Evolutionary conservation across 768 basidiomycete genomes (phyloP).

Genomic region (Suillus discolor): DNA sequence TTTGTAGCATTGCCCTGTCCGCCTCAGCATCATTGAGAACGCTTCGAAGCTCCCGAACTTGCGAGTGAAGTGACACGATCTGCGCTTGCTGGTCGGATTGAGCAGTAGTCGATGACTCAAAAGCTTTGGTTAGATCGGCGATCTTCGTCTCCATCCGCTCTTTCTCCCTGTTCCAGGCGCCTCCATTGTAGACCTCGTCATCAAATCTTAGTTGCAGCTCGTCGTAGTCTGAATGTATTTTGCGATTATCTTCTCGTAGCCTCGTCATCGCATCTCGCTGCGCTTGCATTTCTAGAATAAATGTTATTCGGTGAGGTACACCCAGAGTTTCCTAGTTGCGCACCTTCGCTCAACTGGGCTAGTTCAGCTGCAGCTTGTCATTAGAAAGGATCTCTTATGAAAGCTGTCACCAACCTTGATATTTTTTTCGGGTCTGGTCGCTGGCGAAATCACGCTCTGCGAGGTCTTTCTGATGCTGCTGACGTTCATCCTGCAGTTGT

Average conservation of each 20-base stretch:
- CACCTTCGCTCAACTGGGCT: slow-evolving; percentile 80
- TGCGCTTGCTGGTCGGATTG: slow-evolving; percentile 85
- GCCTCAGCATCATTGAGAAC: slow-evolving; percentile 87
- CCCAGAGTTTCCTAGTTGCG: slow-evolving; percentile 11
- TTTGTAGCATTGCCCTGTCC: slow-evolving; percentile 76
- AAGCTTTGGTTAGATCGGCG: slow-evolving; percentile 69
- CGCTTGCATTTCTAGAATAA: slow-evolving; percentile 64
- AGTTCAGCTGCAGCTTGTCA: slow-evolving; percentile 56
- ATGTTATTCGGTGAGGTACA: background rate
- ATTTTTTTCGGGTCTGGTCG: slow-evolving; percentile 84
- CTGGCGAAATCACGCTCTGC: slow-evolving; percentile 75
- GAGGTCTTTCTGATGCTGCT: slow-evolving; percentile 80
- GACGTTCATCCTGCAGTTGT: slow-evolving; percentile 77
- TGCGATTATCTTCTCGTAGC: slow-evolving; percentile 79
- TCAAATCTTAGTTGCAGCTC: slow-evolving; percentile 74
- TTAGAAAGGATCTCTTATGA: slow-evolving; percentile 5
- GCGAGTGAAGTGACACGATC: slow-evolving; percentile 81
- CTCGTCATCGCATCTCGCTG: slow-evolving; percentile 77
- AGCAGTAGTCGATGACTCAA: slow-evolving; percentile 68
- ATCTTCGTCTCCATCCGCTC: slow-evolving; percentile 87
- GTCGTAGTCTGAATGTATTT: slow-evolving; percentile 74
- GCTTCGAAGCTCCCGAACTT: slow-evolving; percentile 79
- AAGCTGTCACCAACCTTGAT: slow-evolving; percentile 58
- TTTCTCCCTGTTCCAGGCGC: slow-evolving; percentile 86
- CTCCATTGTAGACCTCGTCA: slow-evolving; percentile 75